Evolutionary conservation across 139 green algal genomes (phyloP).

Genomic region (Micractinium conductrix): DNA sequence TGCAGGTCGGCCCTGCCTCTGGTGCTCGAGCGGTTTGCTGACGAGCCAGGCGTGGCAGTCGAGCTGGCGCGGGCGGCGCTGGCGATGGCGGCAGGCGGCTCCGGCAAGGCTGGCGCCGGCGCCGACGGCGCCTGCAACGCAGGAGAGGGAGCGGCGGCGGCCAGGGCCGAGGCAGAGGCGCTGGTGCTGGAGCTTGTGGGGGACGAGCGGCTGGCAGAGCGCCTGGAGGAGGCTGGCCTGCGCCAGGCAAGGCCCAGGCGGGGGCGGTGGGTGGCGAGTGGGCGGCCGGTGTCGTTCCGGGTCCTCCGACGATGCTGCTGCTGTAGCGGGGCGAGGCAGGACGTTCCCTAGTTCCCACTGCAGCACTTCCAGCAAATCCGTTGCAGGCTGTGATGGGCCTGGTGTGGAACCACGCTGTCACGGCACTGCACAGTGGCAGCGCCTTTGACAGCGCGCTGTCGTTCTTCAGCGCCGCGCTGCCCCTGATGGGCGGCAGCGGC

Average conservation of each 20-base stretch:
- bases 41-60: constrained; percentile 12
- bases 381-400: constrained; percentile 9
- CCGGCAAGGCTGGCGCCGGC: neutral
- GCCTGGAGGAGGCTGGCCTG: constrained; percentile 8
- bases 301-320: too few relatives aligned
- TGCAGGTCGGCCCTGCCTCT: constrained; percentile 26
- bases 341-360: too few relatives aligned
- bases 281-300: too few relatives aligned
- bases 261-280: too few relatives aligned
- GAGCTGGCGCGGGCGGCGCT: constrained; percentile 7
- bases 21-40: constrained; percentile 33
- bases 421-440: neutral
- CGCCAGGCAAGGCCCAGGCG: too few relatives aligned
- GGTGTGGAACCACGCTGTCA: constrained; percentile 34
- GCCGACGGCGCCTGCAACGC: too few relatives aligned
- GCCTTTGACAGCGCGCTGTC: neutral
- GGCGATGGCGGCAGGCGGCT: neutral
- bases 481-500: neutral
- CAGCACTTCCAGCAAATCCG: too few relatives aligned
- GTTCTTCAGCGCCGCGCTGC: constrained; percentile 12
- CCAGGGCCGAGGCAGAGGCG: neutral
- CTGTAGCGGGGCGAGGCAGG: too few relatives aligned
- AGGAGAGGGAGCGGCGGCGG: neutral
- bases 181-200: constrained; percentile 25
- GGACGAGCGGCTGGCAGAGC: constrained; percentile 19